Percentiles rank a stretch among this genome's conserved stretches.
Conservation (phyloP, 805 yeast genomes). For the Myxozyma monticola region DNA sequence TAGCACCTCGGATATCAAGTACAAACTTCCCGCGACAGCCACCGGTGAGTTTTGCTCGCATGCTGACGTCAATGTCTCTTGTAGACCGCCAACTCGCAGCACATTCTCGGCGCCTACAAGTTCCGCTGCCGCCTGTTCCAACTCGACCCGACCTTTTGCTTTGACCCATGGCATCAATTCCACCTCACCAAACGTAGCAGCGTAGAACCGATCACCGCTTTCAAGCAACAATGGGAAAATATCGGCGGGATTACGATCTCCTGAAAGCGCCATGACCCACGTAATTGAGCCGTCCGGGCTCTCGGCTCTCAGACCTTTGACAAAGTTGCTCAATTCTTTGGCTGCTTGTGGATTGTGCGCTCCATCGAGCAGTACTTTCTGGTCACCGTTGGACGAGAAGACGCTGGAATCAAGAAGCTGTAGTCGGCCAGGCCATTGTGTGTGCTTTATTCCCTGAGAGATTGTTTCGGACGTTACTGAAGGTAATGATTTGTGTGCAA, state of each 20-base stretch:
- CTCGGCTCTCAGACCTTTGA: constrained; percentile 39
- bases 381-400: constrained; percentile 7
- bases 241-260: constrained; percentile 61
- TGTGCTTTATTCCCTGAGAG: constrained; percentile 51
- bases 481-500: constrained; percentile 29
- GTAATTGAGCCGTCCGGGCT: constrained; percentile 42
- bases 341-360: constrained; percentile 93
- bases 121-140: constrained; percentile 36
- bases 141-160: constrained; percentile 44
- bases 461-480: constrained; percentile 43
- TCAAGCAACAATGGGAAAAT: constrained; percentile 54
- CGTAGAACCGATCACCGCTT: constrained; percentile 56
- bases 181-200: constrained; percentile 66
- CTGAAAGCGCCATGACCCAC: constrained; percentile 73
- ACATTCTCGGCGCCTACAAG: constrained; percentile 28
- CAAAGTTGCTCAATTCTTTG: constrained; percentile 58
- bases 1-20: constrained; percentile 48
- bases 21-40: constrained; percentile 70
- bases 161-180: constrained; percentile 94
- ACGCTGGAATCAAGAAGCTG: constrained; percentile 46
- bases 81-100: not conserved
- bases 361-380: constrained; percentile 70
- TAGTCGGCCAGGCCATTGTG: constrained; percentile 86
- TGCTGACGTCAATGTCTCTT: constrained; percentile 29
- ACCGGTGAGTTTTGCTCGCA: constrained; percentile 39